Evolutionary conservation across 176 grass and related monocot species (phyloP).

Genomic region (Phyllostachys edulis): DNA sequence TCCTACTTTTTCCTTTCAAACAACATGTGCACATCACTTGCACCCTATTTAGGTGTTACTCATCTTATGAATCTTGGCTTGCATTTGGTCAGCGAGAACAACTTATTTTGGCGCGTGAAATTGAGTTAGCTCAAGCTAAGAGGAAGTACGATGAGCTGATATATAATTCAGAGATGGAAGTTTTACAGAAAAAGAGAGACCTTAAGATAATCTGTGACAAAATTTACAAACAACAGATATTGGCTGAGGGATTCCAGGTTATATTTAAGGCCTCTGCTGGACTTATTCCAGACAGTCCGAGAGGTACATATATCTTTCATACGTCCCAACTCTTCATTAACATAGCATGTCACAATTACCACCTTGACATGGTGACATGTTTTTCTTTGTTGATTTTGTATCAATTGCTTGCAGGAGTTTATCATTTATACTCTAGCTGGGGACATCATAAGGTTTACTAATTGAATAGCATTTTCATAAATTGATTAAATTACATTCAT

Average conservation of each 20-base stretch:
- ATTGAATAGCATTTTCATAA: background rate
- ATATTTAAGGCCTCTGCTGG: constrained; percentile 12
- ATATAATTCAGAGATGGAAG: constrained; percentile 38
- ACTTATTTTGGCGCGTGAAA: constrained; percentile 32
- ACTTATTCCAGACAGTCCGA: constrained; percentile 25
- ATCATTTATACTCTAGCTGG: background rate
- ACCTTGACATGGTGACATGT: background rate
- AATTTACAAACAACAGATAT: constrained; percentile 50
- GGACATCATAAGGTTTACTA: background rate
- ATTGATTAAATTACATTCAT: background rate
- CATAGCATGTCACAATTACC: background rate
- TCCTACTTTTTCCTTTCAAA: constrained; percentile 13
- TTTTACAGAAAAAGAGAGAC: constrained; percentile 28
- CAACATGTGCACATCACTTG: background rate
- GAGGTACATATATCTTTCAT: constrained; percentile 30
- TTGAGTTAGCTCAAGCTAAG: constrained; percentile 36
- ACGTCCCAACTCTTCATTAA: constrained; percentile 12
- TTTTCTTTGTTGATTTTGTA: background rate
- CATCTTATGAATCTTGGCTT: constrained; percentile 25
- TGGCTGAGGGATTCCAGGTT: constrained; percentile 45
- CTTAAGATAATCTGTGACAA: constrained; percentile 31
- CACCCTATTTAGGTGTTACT: background rate
- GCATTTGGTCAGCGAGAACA: constrained; percentile 35
- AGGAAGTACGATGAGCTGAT: constrained; percentile 44
- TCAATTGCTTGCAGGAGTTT: background rate